Evolutionary conservation across 192 early-diverging fungal species (phyloP), one percentile per base, ranked within the genome.

Genomic region (Coemansia reversa): DNA sequence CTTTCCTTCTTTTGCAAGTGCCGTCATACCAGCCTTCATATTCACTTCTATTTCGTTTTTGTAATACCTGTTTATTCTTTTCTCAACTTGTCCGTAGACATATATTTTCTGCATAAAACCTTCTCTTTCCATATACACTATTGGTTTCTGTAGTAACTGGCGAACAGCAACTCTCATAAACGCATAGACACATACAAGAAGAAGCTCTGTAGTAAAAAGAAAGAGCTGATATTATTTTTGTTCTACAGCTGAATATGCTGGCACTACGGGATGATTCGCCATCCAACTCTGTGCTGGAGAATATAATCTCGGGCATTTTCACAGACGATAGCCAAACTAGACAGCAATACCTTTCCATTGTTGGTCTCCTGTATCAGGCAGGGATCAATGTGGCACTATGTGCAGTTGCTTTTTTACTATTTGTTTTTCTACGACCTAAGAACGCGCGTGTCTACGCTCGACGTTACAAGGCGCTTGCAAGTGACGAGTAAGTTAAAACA

Each of bases 321-420:
- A 67, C 74, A 11, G 79, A 82, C 54, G 39, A 73, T 35, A 63
- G 27, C 47, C 79, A 81, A 70, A 68, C 68, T 9, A 68, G 62
- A 27, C 60, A 82, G 45, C 70, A 76, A 57, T 74, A 64, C 39
- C 70, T 83, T 28, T 78, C 77, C 0, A 70, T 89, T 23, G 66
- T 83, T 58, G 86, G 87, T 63, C 79, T 90, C 62, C 70, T 75
- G 16, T 80, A 77, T 24, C 88, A 90, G 75, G 73, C 83, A 3
- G 87, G 83, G 9, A 77, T 90, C 24, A 90, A 86, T 58, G 24
- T 85, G 35, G 88, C 72, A 29, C 72, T 86, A 29, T 73, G 84
- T 54, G 67, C 83, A 49, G 84, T 73, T 35, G 72, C 84, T 55
- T 71, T 87, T 19, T 33, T 87, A 20, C 53, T 82, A 14, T 89